A percentile compares a stretch with the other conserved stretches of the same genome.
Conservation (phyloP, 306 rosid genomes). For the Luffa aegyptiaca region DNA sequence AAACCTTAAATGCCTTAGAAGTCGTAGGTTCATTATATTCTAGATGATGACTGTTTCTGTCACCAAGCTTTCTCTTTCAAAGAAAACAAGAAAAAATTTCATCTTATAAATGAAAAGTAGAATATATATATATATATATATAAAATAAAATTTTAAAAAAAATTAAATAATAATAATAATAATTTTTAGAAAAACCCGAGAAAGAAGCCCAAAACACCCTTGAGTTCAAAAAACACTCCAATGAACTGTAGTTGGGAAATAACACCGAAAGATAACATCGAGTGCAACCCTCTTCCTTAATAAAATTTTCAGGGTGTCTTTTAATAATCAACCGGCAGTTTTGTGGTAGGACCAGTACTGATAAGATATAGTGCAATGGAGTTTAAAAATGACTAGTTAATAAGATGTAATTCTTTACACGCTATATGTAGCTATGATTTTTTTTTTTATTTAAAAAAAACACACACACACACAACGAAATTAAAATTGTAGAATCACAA, state of each 20-base stretch:
- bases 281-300: background rate
- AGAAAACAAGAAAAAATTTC: too few relatives aligned
- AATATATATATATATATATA: too few relatives aligned
- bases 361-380: background rate
- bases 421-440: background rate
- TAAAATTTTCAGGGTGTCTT: background rate
- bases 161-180: too few relatives aligned
- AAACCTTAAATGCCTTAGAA: background rate
- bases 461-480: background rate
- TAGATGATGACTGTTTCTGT: too few relatives aligned
- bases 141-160: too few relatives aligned
- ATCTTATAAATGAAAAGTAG: background rate
- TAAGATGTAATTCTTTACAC: background rate
- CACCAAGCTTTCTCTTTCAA: too few relatives aligned
- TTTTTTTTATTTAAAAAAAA: too few relatives aligned
- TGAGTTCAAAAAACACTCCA: background rate
- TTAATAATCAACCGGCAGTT: background rate
- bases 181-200: background rate
- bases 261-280: background rate
- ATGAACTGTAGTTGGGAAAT: background rate
- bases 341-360: background rate
- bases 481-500: background rate
- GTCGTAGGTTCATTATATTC: background rate
- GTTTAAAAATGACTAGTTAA: background rate
- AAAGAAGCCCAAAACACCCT: background rate